A percentile compares a stretch with the other conserved stretches of the same genome.
Conservation (phyloP, 1,284 basidiomycete genomes). For the Leucoagaricus sp. region DNA sequence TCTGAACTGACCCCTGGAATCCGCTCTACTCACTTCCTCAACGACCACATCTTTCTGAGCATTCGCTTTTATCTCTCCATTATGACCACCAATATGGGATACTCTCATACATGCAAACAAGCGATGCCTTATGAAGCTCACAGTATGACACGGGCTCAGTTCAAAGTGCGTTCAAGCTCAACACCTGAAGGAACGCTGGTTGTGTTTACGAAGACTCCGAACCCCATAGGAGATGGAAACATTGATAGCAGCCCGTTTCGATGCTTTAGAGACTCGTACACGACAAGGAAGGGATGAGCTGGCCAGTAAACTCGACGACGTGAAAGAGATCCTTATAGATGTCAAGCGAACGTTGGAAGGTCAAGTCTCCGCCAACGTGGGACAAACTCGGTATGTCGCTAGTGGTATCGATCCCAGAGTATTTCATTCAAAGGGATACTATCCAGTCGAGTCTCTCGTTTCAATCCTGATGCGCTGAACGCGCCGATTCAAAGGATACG, state of each 20-base stretch:
- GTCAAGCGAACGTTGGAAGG: not conserved
- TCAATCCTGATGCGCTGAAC: not conserved
- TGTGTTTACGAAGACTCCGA: not conserved
- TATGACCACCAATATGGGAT: not conserved
- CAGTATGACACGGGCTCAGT: conserved; percentile 5
- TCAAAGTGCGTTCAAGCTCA: not conserved
- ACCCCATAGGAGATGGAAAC: not conserved
- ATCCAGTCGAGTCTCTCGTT: not conserved
- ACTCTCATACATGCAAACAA: not conserved
- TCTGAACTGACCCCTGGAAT: too few species aligned
- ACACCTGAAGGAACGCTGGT: not conserved
- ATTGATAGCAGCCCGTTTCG: not conserved
- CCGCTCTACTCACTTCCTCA: not conserved
- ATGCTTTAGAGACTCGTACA: not conserved
- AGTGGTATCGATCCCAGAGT: not conserved
- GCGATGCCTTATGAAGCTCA: not conserved
- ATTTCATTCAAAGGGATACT: not conserved
- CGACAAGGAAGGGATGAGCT: not conserved
- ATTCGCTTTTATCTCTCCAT: not conserved
- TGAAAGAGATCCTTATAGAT: not conserved
- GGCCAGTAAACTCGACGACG: not conserved
- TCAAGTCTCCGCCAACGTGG: too few species aligned
- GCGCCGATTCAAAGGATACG: not conserved
- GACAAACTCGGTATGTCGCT: conserved; percentile 1
- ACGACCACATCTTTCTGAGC: not conserved